Evolutionary conservation across 306 rosid species (phyloP), one percentile per base, ranked within the genome.

Genomic region (Mucuna pruriens): DNA sequence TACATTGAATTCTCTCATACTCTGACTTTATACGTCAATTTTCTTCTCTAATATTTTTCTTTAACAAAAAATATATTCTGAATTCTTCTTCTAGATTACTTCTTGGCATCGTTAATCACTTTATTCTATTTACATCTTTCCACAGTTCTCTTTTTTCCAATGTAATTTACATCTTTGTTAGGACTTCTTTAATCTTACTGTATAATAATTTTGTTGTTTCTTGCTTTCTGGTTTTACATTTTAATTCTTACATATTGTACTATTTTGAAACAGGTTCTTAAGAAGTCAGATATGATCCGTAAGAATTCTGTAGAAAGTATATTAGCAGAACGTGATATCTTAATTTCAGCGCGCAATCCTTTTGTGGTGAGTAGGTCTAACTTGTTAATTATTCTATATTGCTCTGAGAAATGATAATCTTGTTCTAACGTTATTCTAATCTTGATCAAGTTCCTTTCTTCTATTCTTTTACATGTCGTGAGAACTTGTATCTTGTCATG

Each of bases 291-390:
- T 72, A 94, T 94, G 98, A 92, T 94, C 68, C 97, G 98, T 6
- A 94, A 94, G 88, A 94, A 94, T 89, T 97, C 98, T 31, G 98
- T 92, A 75, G 98, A 94, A n/a, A n/a, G n/a, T n/a, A n/a, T n/a
- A n/a, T n/a, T n/a, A n/a, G n/a, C n/a, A n/a, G n/a, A n/a, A n/a
- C 97, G 98, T 58, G 91, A 94, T 89, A 94, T 94, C 85, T 88
- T 94, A 91, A 94, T 94, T 80, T 85, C 97, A 70, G 98, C 92
- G 45, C 98, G 97, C 87, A 94, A 94, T 83, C 98, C 94, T 84
- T 94, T 94, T 91, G 98, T 94, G 97, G 98, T 94, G 90, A 90
- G 98, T 87, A 66, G 75, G 79, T 83, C 90, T 82, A 82, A 74
- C 82, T 84, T 85, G 84, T 64, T 22, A 38, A 36, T n/a, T n/a